These are phyloP conservation scores for Backusella liffmaniae DNA, from an alignment of 192 early-diverging fungal species.

Conservation along the genomic window DNA sequence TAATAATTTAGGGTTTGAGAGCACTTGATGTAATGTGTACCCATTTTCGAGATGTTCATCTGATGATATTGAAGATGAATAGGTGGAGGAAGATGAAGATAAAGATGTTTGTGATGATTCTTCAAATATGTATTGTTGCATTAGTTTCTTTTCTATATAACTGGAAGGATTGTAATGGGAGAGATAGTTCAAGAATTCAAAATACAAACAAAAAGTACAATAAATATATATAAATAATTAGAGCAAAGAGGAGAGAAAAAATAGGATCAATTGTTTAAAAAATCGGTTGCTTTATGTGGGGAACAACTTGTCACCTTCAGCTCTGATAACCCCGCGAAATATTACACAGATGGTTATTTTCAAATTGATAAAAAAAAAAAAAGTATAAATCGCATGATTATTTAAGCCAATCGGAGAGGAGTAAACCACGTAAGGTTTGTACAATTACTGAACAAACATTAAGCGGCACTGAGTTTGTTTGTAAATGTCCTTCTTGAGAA, in stretches of 20 bases:
- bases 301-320: background rate
- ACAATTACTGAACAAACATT: background rate
- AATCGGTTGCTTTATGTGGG: background rate
- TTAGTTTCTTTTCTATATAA: background rate
- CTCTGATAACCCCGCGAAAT: background rate
- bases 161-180: background rate
- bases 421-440: background rate
- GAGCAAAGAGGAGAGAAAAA: background rate
- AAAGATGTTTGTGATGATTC: conserved; percentile 3
- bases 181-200: background rate
- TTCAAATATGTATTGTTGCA: conserved; percentile 9
- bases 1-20: conserved; percentile 20
- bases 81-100: background rate
- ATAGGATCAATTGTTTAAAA: background rate
- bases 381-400: conserved; percentile 19
- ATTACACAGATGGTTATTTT: background rate
- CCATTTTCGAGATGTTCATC: conserved; percentile 2
- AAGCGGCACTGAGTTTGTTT: conserved; percentile 2
- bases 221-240: background rate
- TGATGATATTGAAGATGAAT: conserved; percentile 16
- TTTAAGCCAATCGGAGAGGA: conserved; percentile 11
- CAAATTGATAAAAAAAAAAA: background rate
- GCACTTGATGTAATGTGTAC: conserved; percentile 20
- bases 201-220: background rate
- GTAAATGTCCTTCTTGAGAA: background rate